Conservation (phyloP, 2,329 filamentous ascomycete species). For the Lasiodiplodia gonubiensis region DNA sequence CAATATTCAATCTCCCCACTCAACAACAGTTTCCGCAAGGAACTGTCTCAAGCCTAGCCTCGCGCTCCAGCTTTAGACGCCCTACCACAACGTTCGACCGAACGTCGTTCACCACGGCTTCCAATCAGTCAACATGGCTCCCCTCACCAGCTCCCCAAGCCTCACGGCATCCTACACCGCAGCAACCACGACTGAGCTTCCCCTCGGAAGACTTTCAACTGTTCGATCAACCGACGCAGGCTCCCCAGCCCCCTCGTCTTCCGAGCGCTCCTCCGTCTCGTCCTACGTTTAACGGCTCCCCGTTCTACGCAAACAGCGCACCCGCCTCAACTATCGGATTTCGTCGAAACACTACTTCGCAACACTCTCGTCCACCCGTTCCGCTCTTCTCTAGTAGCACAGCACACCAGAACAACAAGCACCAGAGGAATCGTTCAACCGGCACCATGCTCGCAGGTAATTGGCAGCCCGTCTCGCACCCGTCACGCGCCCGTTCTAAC, state of each 20-base stretch:
- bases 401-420: conserved; percentile 54
- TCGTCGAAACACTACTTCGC: conserved; percentile 59
- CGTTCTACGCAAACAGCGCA: conserved; percentile 72
- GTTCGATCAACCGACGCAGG: conserved; percentile 62
- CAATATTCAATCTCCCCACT: conserved; percentile 35
- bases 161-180: conserved; percentile 57
- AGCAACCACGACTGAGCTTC: conserved; percentile 49
- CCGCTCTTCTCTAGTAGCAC: conserved; percentile 69
- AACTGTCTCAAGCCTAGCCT: conserved; percentile 67
- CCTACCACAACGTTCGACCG: conserved; percentile 66
- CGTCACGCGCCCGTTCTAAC: background rate
- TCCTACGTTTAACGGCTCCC: conserved; percentile 65
- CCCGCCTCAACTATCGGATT: conserved; percentile 65
- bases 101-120: conserved; percentile 83
- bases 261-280: conserved; percentile 60
- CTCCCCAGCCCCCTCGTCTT: conserved; percentile 55
- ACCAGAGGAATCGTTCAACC: conserved; percentile 33
- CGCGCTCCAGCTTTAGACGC: conserved; percentile 60
- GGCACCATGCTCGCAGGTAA: conserved; percentile 45
- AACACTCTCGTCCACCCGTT: conserved; percentile 68
- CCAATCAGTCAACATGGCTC: conserved; percentile 76
- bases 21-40: conserved; percentile 42
- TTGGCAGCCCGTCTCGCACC: background rate
- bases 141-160: conserved; percentile 65
- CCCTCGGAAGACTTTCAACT: conserved; percentile 76